Evolutionary conservation across 225 moss, liverwort and hornwort genomes (phyloP).

Genomic region (Anthoceros angustus): DNA sequence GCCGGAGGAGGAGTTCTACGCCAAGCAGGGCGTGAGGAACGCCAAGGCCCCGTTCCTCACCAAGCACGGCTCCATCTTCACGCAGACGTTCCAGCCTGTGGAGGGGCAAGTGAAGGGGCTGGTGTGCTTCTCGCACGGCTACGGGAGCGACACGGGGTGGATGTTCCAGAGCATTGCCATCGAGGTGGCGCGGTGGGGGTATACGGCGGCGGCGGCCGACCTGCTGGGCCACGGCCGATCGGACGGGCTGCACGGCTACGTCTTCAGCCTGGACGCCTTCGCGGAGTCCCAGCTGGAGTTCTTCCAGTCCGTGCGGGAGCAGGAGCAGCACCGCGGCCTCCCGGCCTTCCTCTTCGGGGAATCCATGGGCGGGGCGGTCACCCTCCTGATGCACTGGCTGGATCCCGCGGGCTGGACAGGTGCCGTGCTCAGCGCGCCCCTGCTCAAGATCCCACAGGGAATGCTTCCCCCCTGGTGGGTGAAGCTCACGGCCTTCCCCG

Average conservation of each 20-base stretch:
- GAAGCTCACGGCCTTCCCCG: constrained; percentile 23
- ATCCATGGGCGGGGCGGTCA: constrained; percentile 50
- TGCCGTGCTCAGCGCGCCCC: constrained; percentile 36
- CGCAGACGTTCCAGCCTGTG: constrained; percentile 38
- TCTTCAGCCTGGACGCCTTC: constrained; percentile 13
- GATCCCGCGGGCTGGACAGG: constrained; percentile 60
- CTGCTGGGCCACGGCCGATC: constrained; percentile 67
- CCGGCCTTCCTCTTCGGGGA: constrained; percentile 53
- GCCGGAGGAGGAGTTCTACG: constrained; percentile 46
- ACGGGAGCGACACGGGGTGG: constrained; percentile 47
- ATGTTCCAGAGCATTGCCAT: constrained; percentile 36
- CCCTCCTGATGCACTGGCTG: constrained; percentile 53
- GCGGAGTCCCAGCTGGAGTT: constrained; percentile 35
- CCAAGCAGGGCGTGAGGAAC: constrained; percentile 35
- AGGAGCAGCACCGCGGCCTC: constrained; percentile 26
- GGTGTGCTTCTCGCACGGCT: constrained; percentile 57
- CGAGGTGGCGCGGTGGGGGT: constrained; percentile 31
- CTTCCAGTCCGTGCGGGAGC: constrained; percentile 43
- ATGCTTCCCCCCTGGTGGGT: constrained; percentile 26
- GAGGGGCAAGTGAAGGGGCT: constrained; percentile 26
- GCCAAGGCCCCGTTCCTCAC: constrained; percentile 25
- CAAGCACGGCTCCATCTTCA: constrained; percentile 40
- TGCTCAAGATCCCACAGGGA: constrained; percentile 22
- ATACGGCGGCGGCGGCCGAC: constrained; percentile 46
- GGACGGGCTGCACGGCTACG: constrained; percentile 34